phyloP scores from a whole-genome alignment of 495 filamentous ascomycete species.

The Penicillium turbatum region DNA sequence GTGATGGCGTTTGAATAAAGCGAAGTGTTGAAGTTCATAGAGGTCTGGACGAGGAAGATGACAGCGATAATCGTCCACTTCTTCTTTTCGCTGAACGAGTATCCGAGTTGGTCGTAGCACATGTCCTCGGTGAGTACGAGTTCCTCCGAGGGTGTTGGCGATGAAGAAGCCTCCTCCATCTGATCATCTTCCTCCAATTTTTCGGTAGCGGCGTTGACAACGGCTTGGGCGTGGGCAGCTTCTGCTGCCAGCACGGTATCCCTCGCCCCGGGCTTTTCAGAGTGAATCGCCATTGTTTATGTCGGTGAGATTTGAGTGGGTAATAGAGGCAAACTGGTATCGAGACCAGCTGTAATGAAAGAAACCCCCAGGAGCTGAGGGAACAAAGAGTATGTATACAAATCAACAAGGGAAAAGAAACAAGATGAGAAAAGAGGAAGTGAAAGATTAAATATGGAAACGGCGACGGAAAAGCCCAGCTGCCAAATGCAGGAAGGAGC shows the following conservation, averaged over 20 bases:
- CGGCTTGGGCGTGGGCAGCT: slow-evolving; percentile 31
- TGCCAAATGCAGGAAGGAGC: not conserved
- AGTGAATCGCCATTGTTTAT: slow-evolving; percentile 16
- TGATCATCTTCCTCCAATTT: slow-evolving; percentile 24
- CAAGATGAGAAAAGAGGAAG: slow-evolving; percentile 9
- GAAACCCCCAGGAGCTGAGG: not conserved
- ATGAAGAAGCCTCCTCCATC: slow-evolving; percentile 21
- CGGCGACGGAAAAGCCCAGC: slow-evolving; percentile 1
- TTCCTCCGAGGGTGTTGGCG: slow-evolving; percentile 21
- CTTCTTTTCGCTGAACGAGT: slow-evolving; percentile 44
- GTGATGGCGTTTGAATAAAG: slow-evolving; percentile 51
- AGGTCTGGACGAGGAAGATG: slow-evolving; percentile 55
- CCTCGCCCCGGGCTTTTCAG: slow-evolving; percentile 18
- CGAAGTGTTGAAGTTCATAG: slow-evolving; percentile 57
- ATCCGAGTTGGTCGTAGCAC: slow-evolving; percentile 55
- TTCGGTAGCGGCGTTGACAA: slow-evolving; percentile 23
- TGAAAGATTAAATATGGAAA: slow-evolving; percentile 5
- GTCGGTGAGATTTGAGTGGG: not conserved
- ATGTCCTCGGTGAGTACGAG: slow-evolving; percentile 52
- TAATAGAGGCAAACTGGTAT: not conserved
- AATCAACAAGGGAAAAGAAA: not conserved
- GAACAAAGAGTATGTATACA: not conserved
- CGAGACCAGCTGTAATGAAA: not conserved
- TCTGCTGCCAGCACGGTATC: slow-evolving; percentile 35
- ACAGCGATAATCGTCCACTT: slow-evolving; percentile 62